Evolutionary conservation across 2,329 filamentous ascomycete genomes (phyloP).

Genomic region (Aspergillus luchuensis): DNA sequence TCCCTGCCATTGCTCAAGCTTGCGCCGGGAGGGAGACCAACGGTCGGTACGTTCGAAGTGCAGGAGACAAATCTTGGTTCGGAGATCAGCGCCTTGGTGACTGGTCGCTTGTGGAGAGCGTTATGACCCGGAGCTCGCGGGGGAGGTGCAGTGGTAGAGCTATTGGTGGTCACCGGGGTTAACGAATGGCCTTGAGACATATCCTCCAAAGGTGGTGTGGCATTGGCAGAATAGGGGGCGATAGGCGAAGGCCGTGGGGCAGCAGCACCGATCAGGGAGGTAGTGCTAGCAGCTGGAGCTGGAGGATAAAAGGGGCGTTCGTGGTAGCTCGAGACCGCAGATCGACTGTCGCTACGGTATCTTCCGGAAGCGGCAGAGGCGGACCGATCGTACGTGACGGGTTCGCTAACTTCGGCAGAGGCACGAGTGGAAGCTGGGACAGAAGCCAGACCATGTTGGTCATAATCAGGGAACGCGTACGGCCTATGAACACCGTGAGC

Average conservation of each 20-base stretch:
- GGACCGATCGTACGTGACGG: constrained; percentile 36
- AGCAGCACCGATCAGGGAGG: constrained; percentile 41
- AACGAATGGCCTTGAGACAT: constrained; percentile 46
- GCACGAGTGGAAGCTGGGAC: constrained; percentile 40
- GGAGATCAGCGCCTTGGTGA: constrained; percentile 64
- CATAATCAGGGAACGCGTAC: constrained; percentile 28
- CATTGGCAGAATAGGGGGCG: constrained; percentile 53
- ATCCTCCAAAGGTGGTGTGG: constrained; percentile 56
- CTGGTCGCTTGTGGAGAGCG: constrained; percentile 55
- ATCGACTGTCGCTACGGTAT: constrained; percentile 43
- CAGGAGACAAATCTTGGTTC: constrained; percentile 57
- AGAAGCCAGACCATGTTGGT: constrained; percentile 29
- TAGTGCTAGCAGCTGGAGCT: constrained; percentile 27
- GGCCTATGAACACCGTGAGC: constrained; percentile 35
- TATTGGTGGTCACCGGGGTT: constrained; percentile 30
- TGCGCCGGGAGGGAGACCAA: constrained; percentile 59
- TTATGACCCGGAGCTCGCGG: constrained; percentile 34
- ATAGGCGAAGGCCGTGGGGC: constrained; percentile 49
- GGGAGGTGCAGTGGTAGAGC: constrained; percentile 25
- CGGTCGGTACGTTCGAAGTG: constrained; percentile 61
- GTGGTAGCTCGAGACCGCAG: constrained; percentile 37
- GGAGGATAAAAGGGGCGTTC: constrained; percentile 37
- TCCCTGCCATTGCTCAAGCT: constrained; percentile 56
- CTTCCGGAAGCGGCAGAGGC: constrained; percentile 44
- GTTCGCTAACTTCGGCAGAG: constrained; percentile 38